A percentile compares a stretch with the other conserved stretches of the same genome.
These are phyloP conservation scores for Lasiodiplodia theobromae DNA, from an alignment of 2,329 filamentous ascomycete genomes.

Conservation along the genomic window DNA sequence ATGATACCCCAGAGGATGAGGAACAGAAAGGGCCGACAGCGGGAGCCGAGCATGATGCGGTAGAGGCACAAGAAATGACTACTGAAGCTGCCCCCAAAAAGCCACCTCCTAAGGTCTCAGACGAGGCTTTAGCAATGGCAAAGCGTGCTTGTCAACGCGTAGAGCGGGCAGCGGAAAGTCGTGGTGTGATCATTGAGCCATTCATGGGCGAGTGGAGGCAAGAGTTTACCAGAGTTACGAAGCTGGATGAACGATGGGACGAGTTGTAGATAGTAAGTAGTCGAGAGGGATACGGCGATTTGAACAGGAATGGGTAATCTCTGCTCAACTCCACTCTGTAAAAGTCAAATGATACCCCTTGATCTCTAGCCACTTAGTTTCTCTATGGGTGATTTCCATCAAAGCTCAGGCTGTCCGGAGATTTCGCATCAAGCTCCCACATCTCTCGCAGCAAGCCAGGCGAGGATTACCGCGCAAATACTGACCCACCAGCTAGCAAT, in stretches of 20 bases:
- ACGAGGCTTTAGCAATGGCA: neutral
- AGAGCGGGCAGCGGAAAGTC: neutral
- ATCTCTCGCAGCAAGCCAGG: too few species aligned
- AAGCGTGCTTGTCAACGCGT: slow-evolving; percentile 1
- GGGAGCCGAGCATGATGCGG: neutral
- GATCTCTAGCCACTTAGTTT: too few species aligned
- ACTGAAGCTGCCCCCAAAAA: neutral
- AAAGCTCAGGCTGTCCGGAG: too few species aligned
- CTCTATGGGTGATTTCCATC: too few species aligned
- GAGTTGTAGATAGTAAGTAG: neutral
- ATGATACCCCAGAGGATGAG: neutral
- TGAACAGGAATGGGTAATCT: too few species aligned
- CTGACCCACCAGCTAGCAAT: neutral
- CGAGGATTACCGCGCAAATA: too few species aligned
- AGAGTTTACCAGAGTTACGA: neutral
- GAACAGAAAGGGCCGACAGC: neutral
- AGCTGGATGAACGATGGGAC: neutral
- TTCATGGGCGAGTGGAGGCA: neutral
- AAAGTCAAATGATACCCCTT: too few species aligned
- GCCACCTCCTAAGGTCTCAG: neutral
- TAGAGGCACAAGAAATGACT: too few species aligned
- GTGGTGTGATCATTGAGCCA: neutral
- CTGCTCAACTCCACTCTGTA: too few species aligned
- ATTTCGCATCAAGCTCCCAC: too few species aligned
- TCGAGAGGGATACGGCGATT: neutral